Percentiles rank a stretch among this genome's conserved stretches.
Conservation (phyloP, 2,329 filamentous ascomycete genomes). For the Harringtonia lauricola region DNA sequence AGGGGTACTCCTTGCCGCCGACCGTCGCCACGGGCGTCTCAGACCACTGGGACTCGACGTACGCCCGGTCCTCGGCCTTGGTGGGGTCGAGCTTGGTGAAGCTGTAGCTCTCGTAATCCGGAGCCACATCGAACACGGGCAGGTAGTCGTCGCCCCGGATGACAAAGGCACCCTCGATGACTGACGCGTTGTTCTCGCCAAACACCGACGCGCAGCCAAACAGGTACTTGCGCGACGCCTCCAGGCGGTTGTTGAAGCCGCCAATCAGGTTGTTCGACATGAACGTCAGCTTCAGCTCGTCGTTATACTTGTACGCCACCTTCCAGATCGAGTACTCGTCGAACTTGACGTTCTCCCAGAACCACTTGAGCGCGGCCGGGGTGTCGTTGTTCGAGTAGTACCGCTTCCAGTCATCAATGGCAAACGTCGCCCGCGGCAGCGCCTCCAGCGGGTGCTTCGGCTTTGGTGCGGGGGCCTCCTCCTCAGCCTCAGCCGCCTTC, state of each 20-base stretch:
- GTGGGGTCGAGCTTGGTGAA: slow-evolving; percentile 93
- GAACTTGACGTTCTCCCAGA: slow-evolving; percentile 93
- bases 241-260: slow-evolving; percentile 95
- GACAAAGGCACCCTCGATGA: slow-evolving; percentile 89
- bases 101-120: slow-evolving; percentile 91
- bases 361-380: slow-evolving; percentile 79
- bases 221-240: slow-evolving; percentile 95
- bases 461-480: slow-evolving; percentile 53
- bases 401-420: slow-evolving; percentile 97
- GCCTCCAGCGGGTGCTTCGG: slow-evolving; percentile 91
- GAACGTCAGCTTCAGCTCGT: slow-evolving; percentile 94
- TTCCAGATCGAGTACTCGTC: slow-evolving; percentile 95
- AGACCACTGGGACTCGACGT: slow-evolving; percentile 81
- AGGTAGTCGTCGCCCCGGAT: slow-evolving; percentile 80
- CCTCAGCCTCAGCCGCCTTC: slow-evolving; percentile 34
- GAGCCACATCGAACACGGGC: slow-evolving; percentile 91
- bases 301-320: slow-evolving; percentile 97
- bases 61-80: slow-evolving; percentile 75
- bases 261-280: slow-evolving; percentile 98
- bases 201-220: slow-evolving; percentile 88
- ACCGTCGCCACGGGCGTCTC: slow-evolving; percentile 73
- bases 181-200: slow-evolving; percentile 75
- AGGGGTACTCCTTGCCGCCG: slow-evolving; percentile 79
- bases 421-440: slow-evolving; percentile 67
- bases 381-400: slow-evolving; percentile 96